phyloP scores from a whole-genome alignment of 441 rosid genomes.

The Erodium chrysanthum region DNA sequence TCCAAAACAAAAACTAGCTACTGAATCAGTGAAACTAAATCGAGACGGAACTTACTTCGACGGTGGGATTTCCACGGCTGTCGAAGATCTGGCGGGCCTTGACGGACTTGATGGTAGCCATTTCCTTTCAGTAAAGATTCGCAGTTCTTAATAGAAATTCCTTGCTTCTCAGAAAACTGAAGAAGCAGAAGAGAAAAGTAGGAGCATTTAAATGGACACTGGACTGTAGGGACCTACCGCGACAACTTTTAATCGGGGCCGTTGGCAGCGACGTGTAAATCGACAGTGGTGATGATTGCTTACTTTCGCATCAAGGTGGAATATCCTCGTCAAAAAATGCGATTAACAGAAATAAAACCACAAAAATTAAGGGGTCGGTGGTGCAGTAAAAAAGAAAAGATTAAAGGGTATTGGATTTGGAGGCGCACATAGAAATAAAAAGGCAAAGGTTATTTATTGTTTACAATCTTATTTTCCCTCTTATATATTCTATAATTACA shows the following conservation, averaged over 20 bases:
- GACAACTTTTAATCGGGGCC: not conserved
- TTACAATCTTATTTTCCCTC: too few species aligned
- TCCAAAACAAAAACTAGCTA: not conserved
- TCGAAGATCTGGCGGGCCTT: constrained; percentile 72
- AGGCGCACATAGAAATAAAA: too few species aligned
- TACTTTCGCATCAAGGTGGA: not conserved
- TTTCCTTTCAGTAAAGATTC: constrained; percentile 9
- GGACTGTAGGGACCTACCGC: not conserved
- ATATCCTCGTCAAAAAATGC: not conserved
- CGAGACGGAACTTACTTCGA: constrained; percentile 33
- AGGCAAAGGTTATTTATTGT: too few species aligned
- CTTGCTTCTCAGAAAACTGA: not conserved
- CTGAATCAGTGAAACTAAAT: not conserved
- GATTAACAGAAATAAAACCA: not conserved
- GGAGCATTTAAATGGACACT: not conserved
- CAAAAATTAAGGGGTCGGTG: not conserved
- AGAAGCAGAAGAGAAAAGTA: not conserved
- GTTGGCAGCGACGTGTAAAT: not conserved
- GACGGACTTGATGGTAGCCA: constrained; percentile 45
- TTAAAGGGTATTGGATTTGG: too few species aligned
- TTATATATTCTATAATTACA: too few species aligned
- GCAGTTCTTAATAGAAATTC: not conserved
- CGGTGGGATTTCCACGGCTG: constrained; percentile 74
- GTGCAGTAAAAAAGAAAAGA: too few species aligned
- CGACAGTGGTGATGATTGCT: not conserved